Evolutionary conservation across 768 basidiomycete species (phyloP).

Genomic region (Fomitopsis pulvina): DNA sequence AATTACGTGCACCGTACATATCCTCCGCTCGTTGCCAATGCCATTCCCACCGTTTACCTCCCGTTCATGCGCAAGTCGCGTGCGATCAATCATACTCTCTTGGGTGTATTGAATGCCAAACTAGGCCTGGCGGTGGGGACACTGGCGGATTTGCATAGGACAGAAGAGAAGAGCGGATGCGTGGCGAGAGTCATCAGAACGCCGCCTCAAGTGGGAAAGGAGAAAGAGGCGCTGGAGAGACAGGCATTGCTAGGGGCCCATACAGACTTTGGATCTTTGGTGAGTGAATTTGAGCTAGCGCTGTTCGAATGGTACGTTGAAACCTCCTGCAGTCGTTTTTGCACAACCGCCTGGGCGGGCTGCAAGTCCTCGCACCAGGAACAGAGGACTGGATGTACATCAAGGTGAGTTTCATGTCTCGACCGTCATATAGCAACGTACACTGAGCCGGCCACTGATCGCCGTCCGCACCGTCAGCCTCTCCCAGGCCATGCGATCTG

Average conservation of each 20-base stretch:
- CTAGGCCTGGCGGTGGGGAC: constrained; percentile 19
- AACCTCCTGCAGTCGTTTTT: constrained; percentile 47
- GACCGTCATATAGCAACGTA: neutral
- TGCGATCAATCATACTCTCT: constrained; percentile 15
- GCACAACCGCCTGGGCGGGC: constrained; percentile 62
- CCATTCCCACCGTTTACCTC: constrained; percentile 14
- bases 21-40: constrained; percentile 16
- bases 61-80: constrained; percentile 19
- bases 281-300: neutral
- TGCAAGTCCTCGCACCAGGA: constrained; percentile 62
- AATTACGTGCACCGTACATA: constrained; percentile 21
- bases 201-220: constrained; percentile 8
- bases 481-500: constrained; percentile 24
- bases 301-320: neutral
- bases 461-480: constrained; percentile 9
- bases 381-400: constrained; percentile 61
- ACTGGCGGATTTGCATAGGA: constrained; percentile 13
- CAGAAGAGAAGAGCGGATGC: constrained; percentile 16
- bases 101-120: constrained; percentile 18
- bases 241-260: constrained; percentile 6
- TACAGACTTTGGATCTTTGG: constrained; percentile 12
- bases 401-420: constrained; percentile 29
- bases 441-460: neutral
- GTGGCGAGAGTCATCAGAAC: constrained; percentile 21
- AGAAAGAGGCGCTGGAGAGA: constrained; percentile 2